phyloP scores from a whole-genome alignment of 768 basidiomycete species.

The Kwoniella pini region DNA sequence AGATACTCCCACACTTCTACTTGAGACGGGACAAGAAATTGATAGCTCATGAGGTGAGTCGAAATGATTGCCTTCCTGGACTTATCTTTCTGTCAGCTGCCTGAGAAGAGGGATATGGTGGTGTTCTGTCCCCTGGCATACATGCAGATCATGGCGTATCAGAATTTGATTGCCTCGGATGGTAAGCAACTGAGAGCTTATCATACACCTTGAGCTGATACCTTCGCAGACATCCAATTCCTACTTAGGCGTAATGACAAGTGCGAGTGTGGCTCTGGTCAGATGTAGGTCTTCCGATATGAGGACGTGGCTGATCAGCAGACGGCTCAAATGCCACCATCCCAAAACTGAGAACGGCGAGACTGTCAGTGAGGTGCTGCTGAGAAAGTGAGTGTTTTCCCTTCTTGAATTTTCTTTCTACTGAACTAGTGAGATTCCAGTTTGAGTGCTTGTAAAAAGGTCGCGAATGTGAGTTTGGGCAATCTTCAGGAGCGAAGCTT shows the following conservation, averaged over 20 bases:
- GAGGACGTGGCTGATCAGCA: slow-evolving; percentile 35
- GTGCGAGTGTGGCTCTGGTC: slow-evolving; percentile 69
- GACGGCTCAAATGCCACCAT: slow-evolving; percentile 65
- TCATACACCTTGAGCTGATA: background rate
- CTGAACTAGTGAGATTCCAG: slow-evolving; percentile 18
- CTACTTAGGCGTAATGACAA: slow-evolving; percentile 69
- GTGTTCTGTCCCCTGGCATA: slow-evolving; percentile 87
- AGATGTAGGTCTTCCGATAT: slow-evolving; percentile 58
- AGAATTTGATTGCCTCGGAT: slow-evolving; percentile 65
- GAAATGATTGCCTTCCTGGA: background rate
- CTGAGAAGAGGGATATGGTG: slow-evolving; percentile 82
- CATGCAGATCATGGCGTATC: slow-evolving; percentile 72
- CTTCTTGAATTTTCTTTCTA: background rate
- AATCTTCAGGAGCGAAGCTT: background rate
- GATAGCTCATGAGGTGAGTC: slow-evolving; percentile 45
- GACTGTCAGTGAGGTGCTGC: slow-evolving; percentile 56
- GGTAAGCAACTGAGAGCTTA: slow-evolving; percentile 26
- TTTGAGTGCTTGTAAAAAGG: slow-evolving; percentile 37
- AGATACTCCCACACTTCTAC: slow-evolving; percentile 79
- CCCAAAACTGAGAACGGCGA: slow-evolving; percentile 57
- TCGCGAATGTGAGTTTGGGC: slow-evolving; percentile 38
- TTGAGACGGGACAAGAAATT: slow-evolving; percentile 62
- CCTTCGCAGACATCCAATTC: slow-evolving; percentile 63
- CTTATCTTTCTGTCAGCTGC: slow-evolving; percentile 61
- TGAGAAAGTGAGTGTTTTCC: slow-evolving; percentile 61